A percentile compares a stretch with the other conserved stretches of the same genome.
Evolutionary conservation across 352 stramenopile genomes (phyloP).

Genomic region (Globisporangium takayamanum): DNA sequence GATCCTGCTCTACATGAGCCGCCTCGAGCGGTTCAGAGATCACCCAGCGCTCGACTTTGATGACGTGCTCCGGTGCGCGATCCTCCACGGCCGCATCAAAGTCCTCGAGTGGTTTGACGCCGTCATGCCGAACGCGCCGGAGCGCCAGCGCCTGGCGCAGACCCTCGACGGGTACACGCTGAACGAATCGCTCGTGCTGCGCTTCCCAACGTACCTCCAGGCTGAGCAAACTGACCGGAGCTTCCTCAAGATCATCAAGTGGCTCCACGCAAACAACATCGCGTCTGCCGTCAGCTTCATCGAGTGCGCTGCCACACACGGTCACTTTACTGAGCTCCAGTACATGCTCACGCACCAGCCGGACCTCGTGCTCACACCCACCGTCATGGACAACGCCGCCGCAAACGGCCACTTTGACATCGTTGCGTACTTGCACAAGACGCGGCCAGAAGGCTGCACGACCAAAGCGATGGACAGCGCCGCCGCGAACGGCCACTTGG

Average conservation of each 20-base stretch:
- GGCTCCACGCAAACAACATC: slow-evolving; percentile 2
- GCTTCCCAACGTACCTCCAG: neutral
- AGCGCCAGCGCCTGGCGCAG: neutral
- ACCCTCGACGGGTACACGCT: neutral
- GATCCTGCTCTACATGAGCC: slow-evolving; percentile 2
- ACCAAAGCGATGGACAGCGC: slow-evolving; percentile 1
- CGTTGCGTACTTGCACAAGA: slow-evolving; percentile 2
- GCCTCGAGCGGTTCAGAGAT: neutral
- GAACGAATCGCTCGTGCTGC: too few relatives aligned
- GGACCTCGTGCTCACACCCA: neutral
- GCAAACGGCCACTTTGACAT: neutral
- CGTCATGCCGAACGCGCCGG: neutral
- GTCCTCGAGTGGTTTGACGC: neutral
- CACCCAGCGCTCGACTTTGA: neutral
- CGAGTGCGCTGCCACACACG: neutral
- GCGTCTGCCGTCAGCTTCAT: neutral
- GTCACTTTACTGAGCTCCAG: neutral
- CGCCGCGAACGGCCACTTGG: neutral
- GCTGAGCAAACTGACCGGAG: neutral
- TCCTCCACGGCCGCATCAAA: neutral
- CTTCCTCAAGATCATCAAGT: slow-evolving; percentile 1
- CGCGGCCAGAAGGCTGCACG: neutral
- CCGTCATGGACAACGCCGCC: slow-evolving; percentile 1
- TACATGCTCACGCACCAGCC: neutral
- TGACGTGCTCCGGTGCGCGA: neutral